Conservation (phyloP, 2,329 filamentous ascomycete genomes). For the Furcasterigmium furcatum region DNA sequence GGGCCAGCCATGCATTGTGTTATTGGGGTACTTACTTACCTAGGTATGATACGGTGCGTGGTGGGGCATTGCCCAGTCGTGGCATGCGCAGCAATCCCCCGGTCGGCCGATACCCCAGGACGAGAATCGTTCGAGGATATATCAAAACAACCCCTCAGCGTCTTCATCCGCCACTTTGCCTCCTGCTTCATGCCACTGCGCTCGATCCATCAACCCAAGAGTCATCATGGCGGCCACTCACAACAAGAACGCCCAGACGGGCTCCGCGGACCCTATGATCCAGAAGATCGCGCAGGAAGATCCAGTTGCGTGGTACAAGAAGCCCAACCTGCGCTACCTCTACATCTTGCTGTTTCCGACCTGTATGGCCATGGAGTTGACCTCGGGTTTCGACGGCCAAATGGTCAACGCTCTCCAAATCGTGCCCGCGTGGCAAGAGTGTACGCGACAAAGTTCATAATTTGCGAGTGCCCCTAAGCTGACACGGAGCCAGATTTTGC, state of each 20-base stretch:
- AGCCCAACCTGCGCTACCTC: constrained; percentile 52
- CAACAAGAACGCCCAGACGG: constrained; percentile 3
- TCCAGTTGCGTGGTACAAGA: constrained; percentile 48
- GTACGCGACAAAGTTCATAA: constrained; percentile 26
- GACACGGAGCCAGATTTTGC: constrained; percentile 2
- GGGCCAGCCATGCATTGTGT: background rate
- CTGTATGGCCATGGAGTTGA: constrained; percentile 56
- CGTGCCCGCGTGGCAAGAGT: constrained; percentile 27
- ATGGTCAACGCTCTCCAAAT: constrained; percentile 40
- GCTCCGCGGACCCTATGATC: constrained; percentile 19
- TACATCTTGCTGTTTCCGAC: constrained; percentile 56
- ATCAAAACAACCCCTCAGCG: background rate
- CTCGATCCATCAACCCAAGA: constrained; percentile 3
- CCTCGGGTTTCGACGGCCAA: constrained; percentile 39
- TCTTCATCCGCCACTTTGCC: constrained; percentile 1
- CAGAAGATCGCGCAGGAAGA: constrained; percentile 25
- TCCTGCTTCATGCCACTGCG: constrained; percentile 2
- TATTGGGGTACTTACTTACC: background rate
- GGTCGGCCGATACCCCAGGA: background rate
- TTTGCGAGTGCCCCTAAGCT: background rate
- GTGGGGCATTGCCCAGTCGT: background rate
- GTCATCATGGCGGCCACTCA: constrained; percentile 2
- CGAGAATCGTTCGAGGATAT: background rate
- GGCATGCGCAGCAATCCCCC: background rate
- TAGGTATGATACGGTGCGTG: background rate